Evolutionary conservation across 768 basidiomycete genomes (phyloP), one percentile per base, ranked within the genome.

Genomic region (Podaxis mareebaensis): DNA sequence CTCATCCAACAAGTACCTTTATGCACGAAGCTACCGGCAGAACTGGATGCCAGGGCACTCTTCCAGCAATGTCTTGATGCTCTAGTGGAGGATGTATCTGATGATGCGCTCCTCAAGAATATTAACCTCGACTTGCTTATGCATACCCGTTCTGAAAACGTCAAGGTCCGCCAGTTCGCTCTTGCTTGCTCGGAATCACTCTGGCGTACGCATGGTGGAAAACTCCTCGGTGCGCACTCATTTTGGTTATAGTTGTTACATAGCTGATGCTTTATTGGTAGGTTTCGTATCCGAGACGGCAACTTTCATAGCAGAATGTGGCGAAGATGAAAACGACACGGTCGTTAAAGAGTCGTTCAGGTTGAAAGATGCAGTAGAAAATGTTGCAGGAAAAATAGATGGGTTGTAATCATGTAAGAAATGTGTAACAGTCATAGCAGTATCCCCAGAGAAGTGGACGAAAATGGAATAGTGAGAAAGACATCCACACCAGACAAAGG

Each of bases 81-180:
- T 1, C 76, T 91, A 7, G 78, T 83, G 0, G 87, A 87, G 20
- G 77, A 67, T 39, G 79, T 81, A 39, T 76, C 78, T 20, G 82
- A 83, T 69, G 88, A 90, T 70, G 79, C 81, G 39, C 72, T 91
- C 17, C 84, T 96, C 66, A 96, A 97, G 73, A 71, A 80, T 8
- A 78, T 97, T 74, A 98, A 98, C 78, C 79, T 93, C 22, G 82
- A 87, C 60, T 72, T 98, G 30, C 84, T 97, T 58, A 92, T 96
- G 88, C 87, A 92, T 65, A 96, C 95, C 0, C 89, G 95, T 15
- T 90, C 91, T 4, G 95, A 97, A 60, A 89, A 92, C 64, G 75
- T 83, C 2, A 79, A 79, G 20, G 74, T 88, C n/a, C 85, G 94
- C 6, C 72, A 93, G 11, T 82, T 85, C 53, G 92, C 94, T 1